Base-by-base conservation (phyloP, 108 stramenopile species). In the Bacterosira constricta region DNA sequence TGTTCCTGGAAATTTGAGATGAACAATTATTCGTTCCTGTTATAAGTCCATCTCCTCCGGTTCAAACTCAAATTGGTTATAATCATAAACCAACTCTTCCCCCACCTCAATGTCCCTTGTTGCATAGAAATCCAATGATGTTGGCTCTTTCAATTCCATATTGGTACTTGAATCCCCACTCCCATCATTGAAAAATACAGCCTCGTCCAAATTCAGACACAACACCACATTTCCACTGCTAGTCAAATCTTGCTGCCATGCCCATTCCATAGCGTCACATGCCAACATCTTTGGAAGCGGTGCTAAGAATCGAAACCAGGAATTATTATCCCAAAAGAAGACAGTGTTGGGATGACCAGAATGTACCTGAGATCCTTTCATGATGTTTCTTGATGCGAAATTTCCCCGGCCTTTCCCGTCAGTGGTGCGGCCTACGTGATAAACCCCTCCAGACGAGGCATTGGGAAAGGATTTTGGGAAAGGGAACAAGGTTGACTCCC, bases 151-250 rank as follows among this genome's bases (percentile, higher is more conserved):
- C 30, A 44, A 45, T 54, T 58, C 38, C 30, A 69, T 69, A 37
- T 69, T 69, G 44, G 7, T 18, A 4, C 21, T 42, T 27, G 20
- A 29, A 6, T 56, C 17, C 4, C 13, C 18, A 10, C 32, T 31
- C 17, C 68, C 68, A 58, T 69, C 56, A 45, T 69, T 69, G 44
- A 58, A 69, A 25, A 58, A 45, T 12, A 42, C 68, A 31, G 54
- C 55, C 6, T 55, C 53, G 39, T 69, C 56, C 56, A 69, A 23
- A 34, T 69, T 55, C 25, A 69, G 41, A 34, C 46, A 41, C 53
- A 69, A 41, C 30, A 69, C 68, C 42, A 55, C 55, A 58, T 69
- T 69, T n/a, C 68, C 68, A 29, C 46, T 55, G 39, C 57, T 37
- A 2, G 68, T 69, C 44, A 69, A n/a, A 34, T 69, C 68, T 34